Percentiles rank a stretch among this genome's conserved stretches.
Evolutionary conservation across 108 stramenopile species (phyloP).

Genomic region (Cyclotella sp.): DNA sequence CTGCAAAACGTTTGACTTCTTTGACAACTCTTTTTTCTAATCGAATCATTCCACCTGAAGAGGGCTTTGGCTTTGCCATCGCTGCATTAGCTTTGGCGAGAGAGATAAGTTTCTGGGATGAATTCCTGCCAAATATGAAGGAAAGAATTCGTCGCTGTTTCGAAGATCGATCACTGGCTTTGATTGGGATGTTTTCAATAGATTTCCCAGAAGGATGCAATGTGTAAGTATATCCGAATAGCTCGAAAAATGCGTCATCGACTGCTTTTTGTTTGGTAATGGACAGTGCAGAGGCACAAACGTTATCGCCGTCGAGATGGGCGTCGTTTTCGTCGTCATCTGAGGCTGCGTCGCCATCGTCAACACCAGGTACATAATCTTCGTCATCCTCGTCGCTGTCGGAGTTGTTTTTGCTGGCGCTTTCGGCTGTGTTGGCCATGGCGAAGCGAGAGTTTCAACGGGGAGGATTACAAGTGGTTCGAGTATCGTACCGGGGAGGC

Average conservation of each 20-base stretch:
- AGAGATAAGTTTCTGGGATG: constrained; percentile 22
- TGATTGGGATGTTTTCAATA: not conserved
- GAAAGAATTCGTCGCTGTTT: constrained; percentile 49
- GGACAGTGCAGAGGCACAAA: constrained; percentile 15
- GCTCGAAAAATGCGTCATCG: constrained; percentile 72
- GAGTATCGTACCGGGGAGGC: too few species aligned
- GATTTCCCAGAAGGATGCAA: constrained; percentile 5
- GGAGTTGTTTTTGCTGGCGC: constrained; percentile 6
- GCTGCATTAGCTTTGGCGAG: constrained; percentile 24
- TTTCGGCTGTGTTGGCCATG: constrained; percentile 9
- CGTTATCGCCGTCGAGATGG: not conserved
- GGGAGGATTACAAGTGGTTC: too few species aligned
- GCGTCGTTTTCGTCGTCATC: constrained; percentile 43
- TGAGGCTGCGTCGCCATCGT: constrained; percentile 28
- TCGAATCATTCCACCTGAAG: constrained; percentile 41
- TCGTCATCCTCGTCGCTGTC: constrained; percentile 54
- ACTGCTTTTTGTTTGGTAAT: constrained; percentile 59
- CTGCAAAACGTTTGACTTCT: constrained; percentile 64
- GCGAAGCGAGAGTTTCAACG: too few species aligned
- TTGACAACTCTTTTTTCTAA: constrained; percentile 42
- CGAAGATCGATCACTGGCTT: constrained; percentile 8
- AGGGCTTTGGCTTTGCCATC: constrained; percentile 39
- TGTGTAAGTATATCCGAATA: constrained; percentile 77
- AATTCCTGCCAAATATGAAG: constrained; percentile 61
- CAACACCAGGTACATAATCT: constrained; percentile 49